Evolutionary conservation across 306 rosid genomes (phyloP).

Genomic region (Begonia loranthoides): DNA sequence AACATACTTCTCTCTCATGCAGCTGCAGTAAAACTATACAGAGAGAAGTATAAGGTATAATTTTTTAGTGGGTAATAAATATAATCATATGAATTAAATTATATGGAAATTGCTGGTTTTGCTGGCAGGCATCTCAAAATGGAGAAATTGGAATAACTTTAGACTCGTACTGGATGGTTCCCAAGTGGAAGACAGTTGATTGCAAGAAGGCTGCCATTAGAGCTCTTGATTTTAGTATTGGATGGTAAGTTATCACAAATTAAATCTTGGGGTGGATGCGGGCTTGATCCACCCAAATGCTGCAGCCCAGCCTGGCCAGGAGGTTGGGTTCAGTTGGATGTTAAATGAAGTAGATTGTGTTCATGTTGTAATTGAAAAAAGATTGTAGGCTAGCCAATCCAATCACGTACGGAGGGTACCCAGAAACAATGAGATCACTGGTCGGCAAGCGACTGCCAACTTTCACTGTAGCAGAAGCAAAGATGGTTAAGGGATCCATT

Average conservation of each 20-base stretch:
- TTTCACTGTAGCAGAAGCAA: constrained; percentile 10
- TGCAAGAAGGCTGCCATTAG: constrained; percentile 7
- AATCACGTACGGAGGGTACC: constrained; percentile 16
- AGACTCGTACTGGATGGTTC: constrained; percentile 4
- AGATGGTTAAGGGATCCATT: constrained; percentile 8
- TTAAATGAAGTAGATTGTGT: no score
- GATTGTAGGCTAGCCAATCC: constrained; percentile 12
- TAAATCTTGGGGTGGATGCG: no score
- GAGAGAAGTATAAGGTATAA: constrained; percentile 13
- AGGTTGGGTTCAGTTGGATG: no score
- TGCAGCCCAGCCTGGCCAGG: no score
- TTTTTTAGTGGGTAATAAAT: neutral
- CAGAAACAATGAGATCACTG: constrained; percentile 3
- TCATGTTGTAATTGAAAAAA: no score
- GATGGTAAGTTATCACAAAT: constrained; percentile 8
- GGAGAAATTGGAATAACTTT: constrained; percentile 8
- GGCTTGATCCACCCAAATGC: no score
- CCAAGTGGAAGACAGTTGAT: constrained; percentile 3
- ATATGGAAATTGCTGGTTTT: neutral
- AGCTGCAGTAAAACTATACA: constrained; percentile 7
- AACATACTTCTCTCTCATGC: constrained; percentile 17
- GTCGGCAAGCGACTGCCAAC: constrained; percentile 18
- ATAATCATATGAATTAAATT: neutral
- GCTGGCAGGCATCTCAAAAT: constrained; percentile 3
- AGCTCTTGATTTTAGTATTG: constrained; percentile 13